Conservation (phyloP, 73 alveolate species). For the Strombidium stylifer region DNA sequence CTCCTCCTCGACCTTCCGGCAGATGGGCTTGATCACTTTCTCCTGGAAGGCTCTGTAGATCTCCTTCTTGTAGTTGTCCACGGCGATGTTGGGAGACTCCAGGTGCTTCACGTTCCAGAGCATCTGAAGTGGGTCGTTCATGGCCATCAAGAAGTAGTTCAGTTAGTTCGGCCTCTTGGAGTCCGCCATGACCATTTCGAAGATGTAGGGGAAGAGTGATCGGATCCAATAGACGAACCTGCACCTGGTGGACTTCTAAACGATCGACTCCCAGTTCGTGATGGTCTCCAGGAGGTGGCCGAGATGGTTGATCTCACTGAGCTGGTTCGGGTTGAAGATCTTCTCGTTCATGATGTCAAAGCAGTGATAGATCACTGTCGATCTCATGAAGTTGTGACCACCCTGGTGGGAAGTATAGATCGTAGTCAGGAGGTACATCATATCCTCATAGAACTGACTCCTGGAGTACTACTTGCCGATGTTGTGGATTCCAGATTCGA, state of each 20-base stretch:
- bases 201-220: constrained; percentile 64
- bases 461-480: constrained; percentile 4
- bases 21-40: constrained; percentile 71
- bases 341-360: constrained; percentile 9
- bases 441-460: constrained; percentile 5
- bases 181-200: constrained; percentile 51
- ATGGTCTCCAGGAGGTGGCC: constrained; percentile 22
- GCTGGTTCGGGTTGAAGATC: constrained; percentile 22
- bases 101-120: constrained; percentile 66
- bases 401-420: constrained; percentile 35
- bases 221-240: constrained; percentile 85
- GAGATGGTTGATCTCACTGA: background rate
- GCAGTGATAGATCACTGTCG: constrained; percentile 33
- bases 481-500: constrained; percentile 15
- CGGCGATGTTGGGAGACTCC: constrained; percentile 71
- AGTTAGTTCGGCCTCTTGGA: constrained; percentile 65
- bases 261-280: constrained; percentile 50
- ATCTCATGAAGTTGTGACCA: constrained; percentile 37
- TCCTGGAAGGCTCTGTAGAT: constrained; percentile 64
- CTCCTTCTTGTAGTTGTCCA: constrained; percentile 86
- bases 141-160: constrained; percentile 69
- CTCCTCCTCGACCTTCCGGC: constrained; percentile 93
- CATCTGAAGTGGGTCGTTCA: constrained; percentile 73
- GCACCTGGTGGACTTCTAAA: constrained; percentile 69
- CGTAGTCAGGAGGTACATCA: constrained; percentile 41